Evolutionary conservation across 805 yeast species (phyloP).

Genomic region (Starmerella sp.): DNA sequence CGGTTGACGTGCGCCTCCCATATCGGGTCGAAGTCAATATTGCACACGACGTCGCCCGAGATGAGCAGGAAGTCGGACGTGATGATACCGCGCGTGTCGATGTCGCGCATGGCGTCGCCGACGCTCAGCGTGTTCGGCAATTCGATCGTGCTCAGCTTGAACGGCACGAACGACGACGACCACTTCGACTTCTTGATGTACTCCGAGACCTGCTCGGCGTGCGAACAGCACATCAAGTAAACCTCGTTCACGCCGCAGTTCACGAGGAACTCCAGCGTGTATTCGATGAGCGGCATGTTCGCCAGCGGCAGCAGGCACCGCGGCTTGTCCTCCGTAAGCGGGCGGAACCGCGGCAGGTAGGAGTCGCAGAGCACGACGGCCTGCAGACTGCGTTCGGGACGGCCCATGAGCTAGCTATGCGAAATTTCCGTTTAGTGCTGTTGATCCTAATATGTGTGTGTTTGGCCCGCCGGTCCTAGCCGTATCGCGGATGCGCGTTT

Average conservation of each 20-base stretch:
- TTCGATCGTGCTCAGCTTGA: constrained; percentile 64
- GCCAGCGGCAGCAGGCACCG: constrained; percentile 88
- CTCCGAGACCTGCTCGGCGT: constrained; percentile 75
- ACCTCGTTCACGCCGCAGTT: constrained; percentile 85
- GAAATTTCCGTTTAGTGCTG: background rate
- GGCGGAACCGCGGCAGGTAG: constrained; percentile 85
- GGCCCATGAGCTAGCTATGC: constrained; percentile 6
- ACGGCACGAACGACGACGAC: constrained; percentile 52
- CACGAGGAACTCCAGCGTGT: constrained; percentile 88
- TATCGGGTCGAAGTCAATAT: constrained; percentile 66
- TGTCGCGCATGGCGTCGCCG: constrained; percentile 95
- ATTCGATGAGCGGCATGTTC: constrained; percentile 86
- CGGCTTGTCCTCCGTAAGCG: constrained; percentile 74
- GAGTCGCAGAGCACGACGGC: constrained; percentile 94
- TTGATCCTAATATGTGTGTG: background rate
- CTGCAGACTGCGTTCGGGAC: constrained; percentile 40
- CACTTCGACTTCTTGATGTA: constrained; percentile 51
- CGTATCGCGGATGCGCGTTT: background rate
- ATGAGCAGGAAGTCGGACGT: constrained; percentile 82
- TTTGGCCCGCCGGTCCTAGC: background rate
- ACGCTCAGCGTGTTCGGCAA: constrained; percentile 81
- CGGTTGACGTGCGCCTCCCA: constrained; percentile 62
- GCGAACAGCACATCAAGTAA: constrained; percentile 77
- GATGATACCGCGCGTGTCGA: constrained; percentile 81
- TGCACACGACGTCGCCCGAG: constrained; percentile 92